phyloP scores from a whole-genome alignment of 768 basidiomycete genomes.

The Calocybe gangraenosa region DNA sequence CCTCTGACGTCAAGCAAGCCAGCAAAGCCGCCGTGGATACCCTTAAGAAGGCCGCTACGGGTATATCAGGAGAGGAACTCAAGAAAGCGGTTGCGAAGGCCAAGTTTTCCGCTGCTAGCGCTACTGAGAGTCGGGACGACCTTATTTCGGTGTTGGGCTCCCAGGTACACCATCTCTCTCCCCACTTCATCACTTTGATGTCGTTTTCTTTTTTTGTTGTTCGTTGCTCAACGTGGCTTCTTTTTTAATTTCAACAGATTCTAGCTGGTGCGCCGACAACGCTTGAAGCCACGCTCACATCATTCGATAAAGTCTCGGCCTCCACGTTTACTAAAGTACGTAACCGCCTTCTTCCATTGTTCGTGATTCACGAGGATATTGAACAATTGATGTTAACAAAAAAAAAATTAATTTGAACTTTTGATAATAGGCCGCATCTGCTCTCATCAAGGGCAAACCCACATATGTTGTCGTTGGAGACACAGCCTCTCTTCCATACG shows the following conservation, averaged over 20 bases:
- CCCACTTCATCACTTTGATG: background rate
- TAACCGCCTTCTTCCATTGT: background rate
- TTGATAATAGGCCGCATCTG: constrained; percentile 50
- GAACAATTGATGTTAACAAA: too few species aligned
- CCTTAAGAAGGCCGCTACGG: constrained; percentile 59
- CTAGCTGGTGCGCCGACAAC: constrained; percentile 51
- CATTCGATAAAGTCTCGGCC: constrained; percentile 67
- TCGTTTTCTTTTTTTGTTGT: constrained; percentile 4
- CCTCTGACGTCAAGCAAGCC: constrained; percentile 61
- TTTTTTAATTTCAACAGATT: constrained; percentile 38
- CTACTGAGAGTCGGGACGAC: constrained; percentile 67
- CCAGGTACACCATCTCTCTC: constrained; percentile 43
- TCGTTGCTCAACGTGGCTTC: background rate
- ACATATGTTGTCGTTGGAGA: constrained; percentile 89
- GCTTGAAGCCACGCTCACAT: constrained; percentile 56
- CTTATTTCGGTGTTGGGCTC: constrained; percentile 56
- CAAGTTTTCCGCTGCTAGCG: constrained; percentile 75
- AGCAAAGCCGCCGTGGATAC: constrained; percentile 65
- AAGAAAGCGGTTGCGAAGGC: constrained; percentile 84
- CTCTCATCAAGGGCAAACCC: constrained; percentile 71
- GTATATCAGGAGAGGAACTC: constrained; percentile 62
- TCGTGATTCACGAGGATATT: too few species aligned
- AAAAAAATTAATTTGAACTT: too few species aligned
- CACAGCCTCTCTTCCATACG: constrained; percentile 68
- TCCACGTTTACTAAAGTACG: constrained; percentile 69